These are phyloP conservation scores for Pelagomonas calceolata DNA, from an alignment of 108 stramenopile species.

Conservation along the genomic window DNA sequence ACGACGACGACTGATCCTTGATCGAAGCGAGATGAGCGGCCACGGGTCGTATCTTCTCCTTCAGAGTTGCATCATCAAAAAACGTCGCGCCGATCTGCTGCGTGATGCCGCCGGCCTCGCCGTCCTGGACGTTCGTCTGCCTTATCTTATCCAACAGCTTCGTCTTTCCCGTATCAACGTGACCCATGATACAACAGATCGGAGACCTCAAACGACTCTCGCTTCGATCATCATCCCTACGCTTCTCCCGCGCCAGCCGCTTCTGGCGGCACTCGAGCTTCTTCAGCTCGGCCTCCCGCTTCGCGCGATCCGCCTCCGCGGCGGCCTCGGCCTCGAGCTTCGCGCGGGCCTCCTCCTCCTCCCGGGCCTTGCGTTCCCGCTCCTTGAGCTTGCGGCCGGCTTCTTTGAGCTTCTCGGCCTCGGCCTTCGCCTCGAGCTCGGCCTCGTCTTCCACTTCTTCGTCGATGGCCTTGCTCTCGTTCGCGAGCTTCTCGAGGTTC, in stretches of 20 bases:
- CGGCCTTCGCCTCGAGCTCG: slow-evolving; percentile 68
- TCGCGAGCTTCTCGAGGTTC: slow-evolving; percentile 30
- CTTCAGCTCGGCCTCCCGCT: slow-evolving; percentile 29
- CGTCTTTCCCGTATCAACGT: slow-evolving; percentile 99
- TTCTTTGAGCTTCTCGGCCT: slow-evolving; percentile 59
- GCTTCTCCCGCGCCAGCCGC: slow-evolving; percentile 55
- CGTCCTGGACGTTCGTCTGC: slow-evolving; percentile 97
- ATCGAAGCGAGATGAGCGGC: slow-evolving; percentile 52
- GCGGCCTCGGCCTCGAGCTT: slow-evolving; percentile 51
- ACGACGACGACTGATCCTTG: slow-evolving; percentile 39
- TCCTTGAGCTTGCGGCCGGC: slow-evolving; percentile 65
- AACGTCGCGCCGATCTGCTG: slow-evolving; percentile 99
- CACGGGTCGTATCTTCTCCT: slow-evolving; percentile 67
- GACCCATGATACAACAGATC: slow-evolving; percentile 97
- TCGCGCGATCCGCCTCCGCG: slow-evolving; percentile 52
- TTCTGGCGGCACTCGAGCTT: slow-evolving; percentile 2
- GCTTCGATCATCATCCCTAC: slow-evolving; percentile 65
- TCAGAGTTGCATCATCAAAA: slow-evolving; percentile 84
- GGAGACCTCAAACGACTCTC: slow-evolving; percentile 85
- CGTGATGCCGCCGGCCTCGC: slow-evolving; percentile 99
- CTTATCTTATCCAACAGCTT: slow-evolving; percentile 97
- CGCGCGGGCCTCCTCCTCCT: slow-evolving; percentile 31
- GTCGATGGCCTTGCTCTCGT: slow-evolving; percentile 29
- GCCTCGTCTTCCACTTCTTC: slow-evolving; percentile 63
- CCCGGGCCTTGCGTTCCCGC: slow-evolving; percentile 44